phyloP scores from a whole-genome alignment of 176 grass and related monocot genomes.

The Pharus latifolius region DNA sequence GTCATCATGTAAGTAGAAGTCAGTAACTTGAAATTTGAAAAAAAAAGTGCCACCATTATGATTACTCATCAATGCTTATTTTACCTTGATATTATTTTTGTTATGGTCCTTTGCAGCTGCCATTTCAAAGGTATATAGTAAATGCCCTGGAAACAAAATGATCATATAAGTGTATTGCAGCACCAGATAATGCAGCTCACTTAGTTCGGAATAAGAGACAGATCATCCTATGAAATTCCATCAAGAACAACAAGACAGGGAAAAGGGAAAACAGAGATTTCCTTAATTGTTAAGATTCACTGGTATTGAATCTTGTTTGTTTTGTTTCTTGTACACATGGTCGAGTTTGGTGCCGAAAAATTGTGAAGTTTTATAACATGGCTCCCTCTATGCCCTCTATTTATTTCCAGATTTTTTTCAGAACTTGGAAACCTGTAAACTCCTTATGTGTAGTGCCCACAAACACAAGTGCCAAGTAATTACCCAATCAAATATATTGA shows the following conservation, averaged over 20 bases:
- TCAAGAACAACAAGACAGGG: neutral
- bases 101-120: constrained; percentile 24
- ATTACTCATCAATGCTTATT: neutral
- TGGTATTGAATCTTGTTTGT: neutral
- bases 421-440: no score
- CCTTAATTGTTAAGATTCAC: neutral
- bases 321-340: no score
- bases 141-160: constrained; percentile 40
- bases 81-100: constrained; percentile 55
- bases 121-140: constrained; percentile 78
- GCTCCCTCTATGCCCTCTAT: no score
- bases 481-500: no score
- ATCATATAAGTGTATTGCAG: neutral
- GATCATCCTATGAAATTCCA: neutral
- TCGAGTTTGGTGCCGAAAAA: no score
- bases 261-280: neutral
- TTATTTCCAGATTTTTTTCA: no score
- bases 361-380: no score
- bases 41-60: neutral
- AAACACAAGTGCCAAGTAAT: no score
- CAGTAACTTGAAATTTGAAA: constrained; percentile 12
- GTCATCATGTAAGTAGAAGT: constrained; percentile 18
- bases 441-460: no score
- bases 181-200: constrained; percentile 1
- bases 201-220: neutral